A percentile compares a stretch with the other conserved stretches of the same genome.
These are phyloP conservation scores for Breynia disticha DNA, from an alignment of 441 rosid species.

Conservation along the genomic window DNA sequence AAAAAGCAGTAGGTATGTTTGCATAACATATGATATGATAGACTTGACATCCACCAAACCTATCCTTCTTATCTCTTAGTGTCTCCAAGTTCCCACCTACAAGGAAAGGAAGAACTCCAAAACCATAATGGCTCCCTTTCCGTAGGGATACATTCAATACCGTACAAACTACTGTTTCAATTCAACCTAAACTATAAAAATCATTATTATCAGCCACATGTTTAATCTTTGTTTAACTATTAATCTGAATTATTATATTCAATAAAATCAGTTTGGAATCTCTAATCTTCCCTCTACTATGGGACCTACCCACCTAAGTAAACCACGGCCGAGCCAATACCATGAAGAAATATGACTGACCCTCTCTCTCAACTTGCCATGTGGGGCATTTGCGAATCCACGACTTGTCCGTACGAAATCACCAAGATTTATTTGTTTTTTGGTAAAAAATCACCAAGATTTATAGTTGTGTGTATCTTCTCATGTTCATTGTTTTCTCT, in stretches of 20 bases:
- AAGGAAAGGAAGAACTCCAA: slow-evolving; percentile 14
- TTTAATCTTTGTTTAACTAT: no score
- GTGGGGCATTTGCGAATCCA: not conserved
- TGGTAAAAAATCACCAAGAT: not conserved
- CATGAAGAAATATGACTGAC: not conserved
- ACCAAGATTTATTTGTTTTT: not conserved
- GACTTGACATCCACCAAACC: slow-evolving; percentile 1
- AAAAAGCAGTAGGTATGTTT: no score
- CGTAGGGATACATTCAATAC: slow-evolving; percentile 17
- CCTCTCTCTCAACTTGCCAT: not conserved
- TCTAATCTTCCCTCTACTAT: no score
- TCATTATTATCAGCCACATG: no score
- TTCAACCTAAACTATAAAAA: no score
- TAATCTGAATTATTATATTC: not conserved
- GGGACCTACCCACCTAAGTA: no score
- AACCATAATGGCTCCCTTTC: slow-evolving; percentile 10
- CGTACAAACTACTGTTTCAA: slow-evolving; percentile 14
- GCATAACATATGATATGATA: not conserved
- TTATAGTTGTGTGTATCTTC: not conserved
- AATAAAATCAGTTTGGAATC: not conserved
- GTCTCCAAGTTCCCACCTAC: slow-evolving; percentile 21
- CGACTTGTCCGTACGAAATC: not conserved
- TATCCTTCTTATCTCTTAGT: not conserved
- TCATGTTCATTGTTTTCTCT: not conserved
- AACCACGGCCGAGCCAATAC: no score